Evolutionary conservation across 306 rosid species (phyloP).

Genomic region (Mimosa pudica): DNA sequence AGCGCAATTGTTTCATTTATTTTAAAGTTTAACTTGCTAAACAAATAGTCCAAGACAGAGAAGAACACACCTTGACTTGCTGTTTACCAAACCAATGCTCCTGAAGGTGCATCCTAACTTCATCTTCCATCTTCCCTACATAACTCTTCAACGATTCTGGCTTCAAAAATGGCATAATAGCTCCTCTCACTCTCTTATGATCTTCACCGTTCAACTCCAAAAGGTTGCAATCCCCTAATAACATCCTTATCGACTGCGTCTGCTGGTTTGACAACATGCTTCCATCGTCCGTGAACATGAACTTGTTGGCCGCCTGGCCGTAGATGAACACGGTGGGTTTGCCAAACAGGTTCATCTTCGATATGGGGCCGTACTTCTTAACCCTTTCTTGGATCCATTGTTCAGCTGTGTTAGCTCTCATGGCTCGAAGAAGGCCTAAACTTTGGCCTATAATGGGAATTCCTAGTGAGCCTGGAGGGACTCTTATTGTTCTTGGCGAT

Average conservation of each 20-base stretch:
- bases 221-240: slow-evolving; percentile 59
- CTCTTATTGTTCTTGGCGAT: slow-evolving; percentile 30
- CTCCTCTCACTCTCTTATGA: slow-evolving; percentile 70
- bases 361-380: slow-evolving; percentile 66
- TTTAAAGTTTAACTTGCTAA: no score
- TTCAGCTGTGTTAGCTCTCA: slow-evolving; percentile 56
- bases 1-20: no score
- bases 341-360: slow-evolving; percentile 75
- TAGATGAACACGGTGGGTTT: slow-evolving; percentile 67
- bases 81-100: slow-evolving; percentile 72
- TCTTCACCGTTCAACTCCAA: slow-evolving; percentile 52
- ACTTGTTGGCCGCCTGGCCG: slow-evolving; percentile 77
- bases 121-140: slow-evolving; percentile 65
- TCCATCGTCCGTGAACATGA: slow-evolving; percentile 43
- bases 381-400: slow-evolving; percentile 57
- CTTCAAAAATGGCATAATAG: slow-evolving; percentile 67
- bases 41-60: not conserved
- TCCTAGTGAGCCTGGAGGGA: slow-evolving; percentile 61
- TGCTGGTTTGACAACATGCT: slow-evolving; percentile 46
- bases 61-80: slow-evolving; percentile 48
- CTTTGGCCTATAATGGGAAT: slow-evolving; percentile 57
- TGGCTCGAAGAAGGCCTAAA: slow-evolving; percentile 46
- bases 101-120: slow-evolving; percentile 59
- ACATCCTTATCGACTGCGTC: slow-evolving; percentile 43
- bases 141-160: slow-evolving; percentile 71